A percentile compares a stretch with the other conserved stretches of the same genome.
phyloP scores from a whole-genome alignment of 495 filamentous ascomycete species.

The Penicillium nucicola region DNA sequence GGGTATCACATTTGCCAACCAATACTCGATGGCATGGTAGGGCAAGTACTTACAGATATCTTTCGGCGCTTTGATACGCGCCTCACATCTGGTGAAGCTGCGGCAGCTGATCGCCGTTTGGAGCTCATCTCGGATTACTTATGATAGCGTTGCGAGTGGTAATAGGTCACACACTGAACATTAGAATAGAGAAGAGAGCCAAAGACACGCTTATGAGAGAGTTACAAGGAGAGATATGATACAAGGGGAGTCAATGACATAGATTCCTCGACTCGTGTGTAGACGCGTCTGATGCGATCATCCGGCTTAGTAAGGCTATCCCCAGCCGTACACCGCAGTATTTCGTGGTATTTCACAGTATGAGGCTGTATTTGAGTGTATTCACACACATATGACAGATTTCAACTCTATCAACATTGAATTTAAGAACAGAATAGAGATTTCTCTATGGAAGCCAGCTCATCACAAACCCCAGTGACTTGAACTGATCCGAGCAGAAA shows the following conservation, averaged over 20 bases:
- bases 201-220: background rate
- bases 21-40: background rate
- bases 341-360: background rate
- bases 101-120: conserved; percentile 60
- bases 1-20: background rate
- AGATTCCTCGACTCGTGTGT: conserved; percentile 17
- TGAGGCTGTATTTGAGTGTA: too few species aligned
- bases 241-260: background rate
- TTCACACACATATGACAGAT: too few species aligned
- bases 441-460: too few species aligned
- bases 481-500: too few species aligned
- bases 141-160: background rate
- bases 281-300: conserved; percentile 25
- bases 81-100: conserved; percentile 33
- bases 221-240: background rate
- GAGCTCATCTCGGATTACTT: conserved; percentile 50
- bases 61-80: conserved; percentile 62
- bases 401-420: too few species aligned
- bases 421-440: too few species aligned
- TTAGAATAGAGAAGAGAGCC: background rate
- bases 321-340: background rate
- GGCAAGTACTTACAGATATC: conserved; percentile 46
- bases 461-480: too few species aligned
- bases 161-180: background rate
- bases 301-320: conserved; percentile 23